Evolutionary conservation across 495 filamentous ascomycete species (phyloP).

Genomic region (Talaromyces stipitatus): DNA sequence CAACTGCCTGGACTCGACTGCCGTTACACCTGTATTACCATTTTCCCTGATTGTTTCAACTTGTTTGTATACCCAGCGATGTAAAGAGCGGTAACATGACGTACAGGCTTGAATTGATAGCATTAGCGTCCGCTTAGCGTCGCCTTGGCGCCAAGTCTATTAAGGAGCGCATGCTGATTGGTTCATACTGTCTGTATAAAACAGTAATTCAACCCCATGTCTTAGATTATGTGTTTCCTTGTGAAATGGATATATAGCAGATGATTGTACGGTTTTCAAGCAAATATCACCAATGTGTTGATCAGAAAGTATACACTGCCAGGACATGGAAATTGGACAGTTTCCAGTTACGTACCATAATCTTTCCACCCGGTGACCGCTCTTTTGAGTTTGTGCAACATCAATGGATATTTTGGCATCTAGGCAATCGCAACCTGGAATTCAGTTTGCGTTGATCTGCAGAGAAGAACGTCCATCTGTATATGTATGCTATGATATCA

Average conservation of each 20-base stretch:
- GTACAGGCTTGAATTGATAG: not conserved
- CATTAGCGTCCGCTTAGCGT: not conserved
- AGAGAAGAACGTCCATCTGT: not conserved
- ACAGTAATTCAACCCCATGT: conserved; percentile 1
- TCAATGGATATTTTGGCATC: not conserved
- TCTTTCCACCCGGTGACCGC: not conserved
- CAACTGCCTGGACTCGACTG: not conserved
- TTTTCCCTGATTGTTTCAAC: not conserved
- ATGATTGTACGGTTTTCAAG: not conserved
- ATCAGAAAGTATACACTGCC: no score
- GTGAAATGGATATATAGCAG: not conserved
- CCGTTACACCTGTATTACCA: not conserved
- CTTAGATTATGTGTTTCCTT: not conserved
- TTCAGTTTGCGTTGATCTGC: not conserved
- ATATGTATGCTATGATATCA: not conserved
- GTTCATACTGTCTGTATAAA: not conserved
- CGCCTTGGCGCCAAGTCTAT: not conserved
- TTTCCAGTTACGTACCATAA: not conserved
- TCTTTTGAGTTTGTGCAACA: not conserved
- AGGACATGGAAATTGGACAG: not conserved
- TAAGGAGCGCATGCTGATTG: not conserved
- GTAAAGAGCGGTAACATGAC: not conserved
- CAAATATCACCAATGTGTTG: not conserved
- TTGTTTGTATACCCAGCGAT: no score
- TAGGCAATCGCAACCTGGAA: not conserved